Conservation (phyloP, 2,329 filamentous ascomycete genomes). For the Nannizziopsis barbatae region DNA sequence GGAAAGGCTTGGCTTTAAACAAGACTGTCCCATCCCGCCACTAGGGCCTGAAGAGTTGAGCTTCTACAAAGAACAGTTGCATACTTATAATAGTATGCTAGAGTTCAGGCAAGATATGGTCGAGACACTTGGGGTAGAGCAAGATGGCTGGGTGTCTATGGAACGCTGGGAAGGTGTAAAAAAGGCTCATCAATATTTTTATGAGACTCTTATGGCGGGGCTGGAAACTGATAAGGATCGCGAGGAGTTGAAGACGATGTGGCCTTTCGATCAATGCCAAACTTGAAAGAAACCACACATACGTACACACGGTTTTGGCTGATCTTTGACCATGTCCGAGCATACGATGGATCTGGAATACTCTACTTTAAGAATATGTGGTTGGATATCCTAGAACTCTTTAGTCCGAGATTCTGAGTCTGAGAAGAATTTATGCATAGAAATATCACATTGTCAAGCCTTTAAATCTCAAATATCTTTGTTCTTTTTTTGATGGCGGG, state of each 20-base stretch:
- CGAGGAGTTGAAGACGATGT: slow-evolving; percentile 16
- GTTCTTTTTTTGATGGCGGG: no score
- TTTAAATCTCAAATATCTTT: no score
- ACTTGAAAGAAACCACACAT: background rate
- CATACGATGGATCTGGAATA: no score
- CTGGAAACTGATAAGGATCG: slow-evolving; percentile 15
- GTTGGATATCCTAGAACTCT: no score
- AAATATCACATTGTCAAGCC: no score
- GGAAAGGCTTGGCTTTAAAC: slow-evolving; percentile 30
- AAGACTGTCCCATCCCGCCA: slow-evolving; percentile 14
- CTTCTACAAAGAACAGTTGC: slow-evolving; percentile 14
- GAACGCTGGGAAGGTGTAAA: slow-evolving; percentile 15
- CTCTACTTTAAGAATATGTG: no score
- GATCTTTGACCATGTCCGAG: no score
- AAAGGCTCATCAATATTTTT: slow-evolving; percentile 12
- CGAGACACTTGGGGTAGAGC: slow-evolving; percentile 15
- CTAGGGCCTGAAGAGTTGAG: slow-evolving; percentile 12
- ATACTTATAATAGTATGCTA: slow-evolving; percentile 13
- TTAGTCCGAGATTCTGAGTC: no score
- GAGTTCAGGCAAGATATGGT: slow-evolving; percentile 15
- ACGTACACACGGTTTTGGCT: no score
- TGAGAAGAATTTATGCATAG: no score
- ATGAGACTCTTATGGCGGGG: slow-evolving; percentile 12
- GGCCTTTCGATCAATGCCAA: slow-evolving; percentile 16
- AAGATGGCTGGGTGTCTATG: slow-evolving; percentile 14